Conservation (phyloP, 768 basidiomycete genomes). For the Xerocomellus amylosporus region DNA sequence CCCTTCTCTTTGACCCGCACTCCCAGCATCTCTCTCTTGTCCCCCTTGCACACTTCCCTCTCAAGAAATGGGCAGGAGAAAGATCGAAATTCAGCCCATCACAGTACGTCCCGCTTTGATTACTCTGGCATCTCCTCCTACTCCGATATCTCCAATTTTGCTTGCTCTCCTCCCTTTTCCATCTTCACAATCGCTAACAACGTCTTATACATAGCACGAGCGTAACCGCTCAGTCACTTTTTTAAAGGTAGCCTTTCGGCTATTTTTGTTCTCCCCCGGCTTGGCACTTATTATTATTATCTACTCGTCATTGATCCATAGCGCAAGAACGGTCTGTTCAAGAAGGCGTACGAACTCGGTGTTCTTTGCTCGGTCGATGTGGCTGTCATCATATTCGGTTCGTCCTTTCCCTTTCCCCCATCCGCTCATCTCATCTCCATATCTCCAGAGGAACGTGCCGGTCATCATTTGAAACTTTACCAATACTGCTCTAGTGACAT, state of each 20-base stretch:
- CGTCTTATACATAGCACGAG: constrained; percentile 69
- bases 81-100: constrained; percentile 82
- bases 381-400: constrained; percentile 83
- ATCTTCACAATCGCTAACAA: constrained; percentile 33
- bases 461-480: constrained; percentile 78
- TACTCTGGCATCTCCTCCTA: constrained; percentile 17
- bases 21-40: constrained; percentile 19
- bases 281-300: constrained; percentile 39
- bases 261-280: constrained; percentile 53
- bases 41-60: not conserved
- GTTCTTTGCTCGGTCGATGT: constrained; percentile 87
- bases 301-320: constrained; percentile 33
- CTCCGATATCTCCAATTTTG: constrained; percentile 32
- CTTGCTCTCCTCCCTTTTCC: constrained; percentile 22
- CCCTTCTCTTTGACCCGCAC: constrained; percentile 17
- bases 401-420: constrained; percentile 26
- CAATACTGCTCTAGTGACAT: constrained; percentile 77
- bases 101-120: constrained; percentile 48
- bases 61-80: constrained; percentile 63
- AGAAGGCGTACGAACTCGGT: constrained; percentile 89
- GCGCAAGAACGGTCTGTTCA: constrained; percentile 90
- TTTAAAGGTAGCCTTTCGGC: constrained; percentile 70
- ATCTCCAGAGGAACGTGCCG: constrained; percentile 66
- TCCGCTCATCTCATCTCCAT: not conserved
- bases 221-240: constrained; percentile 90